A percentile compares a stretch with the other conserved stretches of the same genome.
Conservation (phyloP, 2,329 filamentous ascomycete species). For the Penicillium vulpinum region DNA sequence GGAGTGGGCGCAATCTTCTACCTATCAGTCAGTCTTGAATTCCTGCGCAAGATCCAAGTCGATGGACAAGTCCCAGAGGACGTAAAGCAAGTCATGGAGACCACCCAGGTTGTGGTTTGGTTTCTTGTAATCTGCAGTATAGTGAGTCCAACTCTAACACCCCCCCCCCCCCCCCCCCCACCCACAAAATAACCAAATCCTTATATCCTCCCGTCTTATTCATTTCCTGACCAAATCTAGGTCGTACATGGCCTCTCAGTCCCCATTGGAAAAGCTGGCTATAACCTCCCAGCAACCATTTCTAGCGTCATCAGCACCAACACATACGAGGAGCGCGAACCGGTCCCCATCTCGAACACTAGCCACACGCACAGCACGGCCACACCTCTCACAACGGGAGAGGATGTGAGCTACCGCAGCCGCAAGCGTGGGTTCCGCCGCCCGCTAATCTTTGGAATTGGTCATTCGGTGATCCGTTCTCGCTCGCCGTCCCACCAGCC, state of each 20-base stretch:
- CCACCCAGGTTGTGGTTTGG: conserved; percentile 75
- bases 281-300: conserved; percentile 48
- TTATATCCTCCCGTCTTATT: too few relatives aligned
- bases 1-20: conserved; percentile 91
- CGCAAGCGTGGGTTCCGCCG: conserved; percentile 27
- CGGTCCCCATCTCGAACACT: conserved; percentile 31
- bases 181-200: neutral
- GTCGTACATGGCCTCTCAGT: conserved; percentile 81
- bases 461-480: conserved; percentile 26
- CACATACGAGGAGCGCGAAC: conserved; percentile 30
- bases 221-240: conserved; percentile 37
- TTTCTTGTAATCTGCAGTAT: conserved; percentile 82
- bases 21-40: conserved; percentile 77
- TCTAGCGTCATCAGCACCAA: conserved; percentile 48
- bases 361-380: conserved; percentile 38
- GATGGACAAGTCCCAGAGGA: conserved; percentile 65
- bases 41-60: conserved; percentile 60
- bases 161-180: too few relatives aligned
- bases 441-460: conserved; percentile 29
- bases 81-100: conserved; percentile 64
- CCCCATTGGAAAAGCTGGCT: conserved; percentile 59
- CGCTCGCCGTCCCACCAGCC: conserved; percentile 19
- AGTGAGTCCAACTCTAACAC: too few relatives aligned
- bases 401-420: conserved; percentile 22
- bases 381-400: conserved; percentile 16